Conservation (phyloP, 768 basidiomycete species). For the Panaeolus papilionaceus region DNA sequence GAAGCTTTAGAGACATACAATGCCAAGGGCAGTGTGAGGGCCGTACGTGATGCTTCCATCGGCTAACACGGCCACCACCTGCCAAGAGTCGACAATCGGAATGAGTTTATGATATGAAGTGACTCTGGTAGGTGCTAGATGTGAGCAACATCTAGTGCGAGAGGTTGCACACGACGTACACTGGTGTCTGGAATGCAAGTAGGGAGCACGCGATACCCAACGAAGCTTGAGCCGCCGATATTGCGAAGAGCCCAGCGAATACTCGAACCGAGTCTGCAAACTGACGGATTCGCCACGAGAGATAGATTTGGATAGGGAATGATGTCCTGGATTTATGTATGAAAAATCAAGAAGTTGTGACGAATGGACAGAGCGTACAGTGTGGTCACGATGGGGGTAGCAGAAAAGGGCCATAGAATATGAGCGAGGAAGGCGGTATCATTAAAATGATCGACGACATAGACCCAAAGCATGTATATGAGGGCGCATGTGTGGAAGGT, state of each 20-base stretch:
- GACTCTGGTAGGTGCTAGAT: constrained; percentile 24
- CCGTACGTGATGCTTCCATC: constrained; percentile 38
- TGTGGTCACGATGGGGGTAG: constrained; percentile 35
- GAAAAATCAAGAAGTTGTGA: background rate
- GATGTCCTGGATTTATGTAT: constrained; percentile 25
- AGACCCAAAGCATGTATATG: constrained; percentile 36
- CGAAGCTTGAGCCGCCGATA: constrained; percentile 31
- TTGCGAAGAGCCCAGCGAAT: constrained; percentile 25
- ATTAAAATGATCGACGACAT: constrained; percentile 33
- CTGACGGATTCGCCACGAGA: constrained; percentile 36
- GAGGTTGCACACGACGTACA: constrained; percentile 24
- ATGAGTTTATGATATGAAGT: constrained; percentile 30
- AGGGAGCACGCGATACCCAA: constrained; percentile 32
- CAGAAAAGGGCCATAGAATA: constrained; percentile 34
- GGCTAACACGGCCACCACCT: constrained; percentile 31
- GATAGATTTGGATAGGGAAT: constrained; percentile 38
- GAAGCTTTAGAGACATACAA: background rate
- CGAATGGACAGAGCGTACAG: constrained; percentile 25
- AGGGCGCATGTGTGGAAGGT: constrained; percentile 34
- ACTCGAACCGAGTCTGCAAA: constrained; percentile 31
- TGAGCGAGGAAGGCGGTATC: constrained; percentile 27
- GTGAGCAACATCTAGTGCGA: background rate
- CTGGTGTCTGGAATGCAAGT: constrained; percentile 27
- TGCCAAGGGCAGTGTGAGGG: background rate
- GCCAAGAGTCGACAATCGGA: constrained; percentile 38